These are phyloP conservation scores for Acer campestre DNA, from an alignment of 345 rosid genomes.

Conservation along the genomic window DNA sequence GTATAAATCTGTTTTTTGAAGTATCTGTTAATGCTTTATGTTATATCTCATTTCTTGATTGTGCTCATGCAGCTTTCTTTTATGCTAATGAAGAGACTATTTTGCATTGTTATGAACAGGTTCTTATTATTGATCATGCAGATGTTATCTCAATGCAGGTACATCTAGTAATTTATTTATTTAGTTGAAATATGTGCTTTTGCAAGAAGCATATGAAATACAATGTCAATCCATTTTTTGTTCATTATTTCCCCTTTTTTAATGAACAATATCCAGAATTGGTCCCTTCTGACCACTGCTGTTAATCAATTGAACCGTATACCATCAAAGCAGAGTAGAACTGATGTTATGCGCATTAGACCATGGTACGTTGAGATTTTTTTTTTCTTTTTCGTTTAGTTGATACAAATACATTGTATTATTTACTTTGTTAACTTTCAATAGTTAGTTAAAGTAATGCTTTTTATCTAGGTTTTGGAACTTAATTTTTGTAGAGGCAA, in stretches of 20 bases:
- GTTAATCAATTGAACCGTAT: conserved; percentile 64
- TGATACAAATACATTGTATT: background rate
- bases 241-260: conserved; percentile 10
- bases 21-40: background rate
- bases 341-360: conserved; percentile 87
- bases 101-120: conserved; percentile 45
- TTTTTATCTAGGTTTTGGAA: conserved; percentile 15
- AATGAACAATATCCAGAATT: conserved; percentile 59
- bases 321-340: conserved; percentile 81
- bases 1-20: conserved; percentile 32
- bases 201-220: conserved; percentile 6
- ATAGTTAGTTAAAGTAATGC: background rate
- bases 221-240: background rate
- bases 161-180: conserved; percentile 28
- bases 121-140: conserved; percentile 88
- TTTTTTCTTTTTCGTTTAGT: background rate
- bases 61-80: conserved; percentile 11
- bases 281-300: conserved; percentile 64
- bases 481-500: background rate
- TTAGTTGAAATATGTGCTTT: conserved; percentile 1
- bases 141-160: conserved; percentile 97
- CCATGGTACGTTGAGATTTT: conserved; percentile 53
- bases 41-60: conserved; percentile 12
- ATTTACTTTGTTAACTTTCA: background rate
- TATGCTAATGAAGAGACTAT: conserved; percentile 6